Evolutionary conservation across 1,139 yeast genomes (phyloP).

Genomic region (Blastobotrys aristatus): DNA sequence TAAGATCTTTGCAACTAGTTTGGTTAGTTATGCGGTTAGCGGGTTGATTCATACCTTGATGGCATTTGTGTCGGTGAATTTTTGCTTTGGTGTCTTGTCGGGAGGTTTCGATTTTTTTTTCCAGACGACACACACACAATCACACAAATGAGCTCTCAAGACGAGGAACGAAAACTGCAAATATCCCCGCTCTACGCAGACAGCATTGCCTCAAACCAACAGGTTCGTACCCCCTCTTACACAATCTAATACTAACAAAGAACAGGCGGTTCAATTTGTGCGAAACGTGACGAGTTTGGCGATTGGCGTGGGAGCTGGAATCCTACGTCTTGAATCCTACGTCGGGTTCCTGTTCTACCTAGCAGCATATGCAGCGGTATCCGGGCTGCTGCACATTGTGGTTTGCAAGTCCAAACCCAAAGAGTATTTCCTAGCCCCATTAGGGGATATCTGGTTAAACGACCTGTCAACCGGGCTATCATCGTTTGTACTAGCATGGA

Average conservation of each 20-base stretch:
- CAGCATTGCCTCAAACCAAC: constrained; percentile 20
- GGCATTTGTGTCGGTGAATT: constrained; percentile 16
- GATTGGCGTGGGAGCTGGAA: constrained; percentile 69
- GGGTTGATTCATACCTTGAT: constrained; percentile 20
- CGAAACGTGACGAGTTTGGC: constrained; percentile 63
- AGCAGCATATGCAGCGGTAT: constrained; percentile 44
- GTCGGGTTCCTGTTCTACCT: constrained; percentile 59
- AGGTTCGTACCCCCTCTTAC: constrained; percentile 12
- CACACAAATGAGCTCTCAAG: neutral
- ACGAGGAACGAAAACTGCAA: constrained; percentile 11
- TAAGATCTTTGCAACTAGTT: constrained; percentile 82
- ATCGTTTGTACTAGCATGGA: constrained; percentile 81
- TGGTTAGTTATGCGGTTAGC: neutral
- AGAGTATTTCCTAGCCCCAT: constrained; percentile 50
- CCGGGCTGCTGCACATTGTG: constrained; percentile 40
- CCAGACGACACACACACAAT: neutral
- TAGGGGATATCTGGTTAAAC: constrained; percentile 50
- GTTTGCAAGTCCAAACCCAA: constrained; percentile 43
- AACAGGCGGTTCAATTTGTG: constrained; percentile 44
- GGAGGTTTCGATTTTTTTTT: neutral
- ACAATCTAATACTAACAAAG: neutral
- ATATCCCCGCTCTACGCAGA: constrained; percentile 22
- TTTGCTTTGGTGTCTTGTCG: neutral
- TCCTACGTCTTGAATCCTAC: constrained; percentile 59
- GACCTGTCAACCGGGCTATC: constrained; percentile 57